Base-by-base conservation (phyloP, 768 basidiomycete genomes). In the Xerocomellus chrysenteron region DNA sequence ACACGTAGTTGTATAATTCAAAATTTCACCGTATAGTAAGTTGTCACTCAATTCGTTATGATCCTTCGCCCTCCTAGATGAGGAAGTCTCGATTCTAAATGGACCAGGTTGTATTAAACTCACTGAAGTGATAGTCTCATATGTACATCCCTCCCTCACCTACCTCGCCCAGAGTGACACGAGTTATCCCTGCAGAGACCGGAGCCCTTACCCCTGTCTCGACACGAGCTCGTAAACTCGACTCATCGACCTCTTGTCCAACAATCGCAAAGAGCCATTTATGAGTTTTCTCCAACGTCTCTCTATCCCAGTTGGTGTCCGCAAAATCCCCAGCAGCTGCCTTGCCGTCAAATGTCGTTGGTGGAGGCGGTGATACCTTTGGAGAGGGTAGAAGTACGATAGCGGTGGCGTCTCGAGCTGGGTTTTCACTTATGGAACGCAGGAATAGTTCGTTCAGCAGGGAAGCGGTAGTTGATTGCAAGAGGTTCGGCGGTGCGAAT, bases 141-240 rank as follows among this genome's bases (percentile, higher is more conserved):
- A 82, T 80, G 57, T 82, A 82, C 80, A 82, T 81, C 21, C 78
- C 70, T 3, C 78, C 78, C 37, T 83, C 82, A 7, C 80, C 80
- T 35, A 79, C 59, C 40, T 75, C 73, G 17, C 58, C 62, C 30
- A 60, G 55, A 39, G 35, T 7, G 5, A 48, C 32, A 30, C 61
- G 67, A 36, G 58, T 62, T 36, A 47, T 35, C 42, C 55, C 43
- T 32, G 24, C 24, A 36, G 43, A 49, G n/a, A 39, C 30, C 21
- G 39, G 39, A 48, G 37, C 54, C 55, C 17, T 52, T 42, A 11
- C 56, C 49, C 26, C 45, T 7, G 41, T 54, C 55, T 71, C 70
- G 52, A 33, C 30, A 48, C 43, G 41, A 16, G 41, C 39, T 36
- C 21, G 44, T 30, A 52, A 66, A 42, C 41, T 59, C 41, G 50